Conservation (phyloP, 83 land plant genomes). For the Larix sibirica region DNA sequence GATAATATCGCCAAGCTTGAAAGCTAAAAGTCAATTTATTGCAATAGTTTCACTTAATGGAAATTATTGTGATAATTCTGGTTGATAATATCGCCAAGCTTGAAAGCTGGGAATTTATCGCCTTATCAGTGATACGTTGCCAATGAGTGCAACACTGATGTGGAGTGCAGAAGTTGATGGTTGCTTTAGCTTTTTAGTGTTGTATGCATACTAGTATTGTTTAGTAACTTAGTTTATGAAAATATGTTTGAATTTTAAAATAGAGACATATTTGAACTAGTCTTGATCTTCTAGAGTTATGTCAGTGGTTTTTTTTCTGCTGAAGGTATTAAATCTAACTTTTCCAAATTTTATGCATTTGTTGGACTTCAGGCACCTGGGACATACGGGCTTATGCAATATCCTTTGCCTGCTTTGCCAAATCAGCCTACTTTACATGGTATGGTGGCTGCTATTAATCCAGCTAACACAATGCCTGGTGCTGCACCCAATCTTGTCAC, state of each 20-base stretch:
- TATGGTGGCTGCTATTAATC: conserved; percentile 50
- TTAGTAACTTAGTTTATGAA: background rate
- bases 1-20: too few species aligned
- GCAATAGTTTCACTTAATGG: too few species aligned
- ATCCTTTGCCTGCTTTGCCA: conserved; percentile 48
- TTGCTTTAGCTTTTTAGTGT: too few species aligned
- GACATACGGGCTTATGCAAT: conserved; percentile 68
- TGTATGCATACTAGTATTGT: too few species aligned
- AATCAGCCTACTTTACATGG: conserved; percentile 50
- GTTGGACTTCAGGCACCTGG: conserved; percentile 45
- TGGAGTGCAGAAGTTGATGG: too few species aligned
- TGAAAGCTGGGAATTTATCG: too few species aligned
- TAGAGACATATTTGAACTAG: background rate
- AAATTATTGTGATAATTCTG: too few species aligned
- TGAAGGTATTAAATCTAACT: background rate
- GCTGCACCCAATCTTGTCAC: conserved; percentile 27
- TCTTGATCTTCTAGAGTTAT: background rate
- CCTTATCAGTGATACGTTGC: too few species aligned
- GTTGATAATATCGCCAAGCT: too few species aligned
- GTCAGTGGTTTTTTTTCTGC: background rate
- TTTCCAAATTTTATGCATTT: background rate
- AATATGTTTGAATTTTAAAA: background rate
- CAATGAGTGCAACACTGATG: too few species aligned
- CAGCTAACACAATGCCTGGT: conserved; percentile 48
- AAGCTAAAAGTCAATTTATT: too few species aligned